Base-by-base conservation (phyloP, 495 filamentous ascomycete genomes). In the Sphaerosporella brunnea region DNA sequence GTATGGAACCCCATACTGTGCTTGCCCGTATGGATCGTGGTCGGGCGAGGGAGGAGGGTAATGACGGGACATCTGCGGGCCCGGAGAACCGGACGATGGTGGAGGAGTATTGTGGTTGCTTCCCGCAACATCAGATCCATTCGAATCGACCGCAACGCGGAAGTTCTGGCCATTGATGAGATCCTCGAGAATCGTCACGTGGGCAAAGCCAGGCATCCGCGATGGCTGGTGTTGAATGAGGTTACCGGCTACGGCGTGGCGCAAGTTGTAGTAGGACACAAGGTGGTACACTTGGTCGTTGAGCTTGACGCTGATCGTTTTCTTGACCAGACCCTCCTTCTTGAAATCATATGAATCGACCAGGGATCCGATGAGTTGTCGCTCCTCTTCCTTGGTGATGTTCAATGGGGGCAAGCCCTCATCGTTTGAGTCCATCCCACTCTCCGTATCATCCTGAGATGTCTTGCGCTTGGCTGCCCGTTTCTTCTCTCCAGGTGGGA, bases 311-410 rank as follows among this genome's bases (percentile, higher is more conserved):
- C 77, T 84, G 59, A 93, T 82, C 0, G 86, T 93, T 69, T 93
- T 94, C 67, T 95, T 95, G 23, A 93, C 74, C 47, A 94, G 62
- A 0, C 86, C 86, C 1, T 77, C 73, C 35, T 77, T 71, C 64
- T 85, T 88, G 71, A 93, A 94, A 19, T 75, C 77, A 60, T 93
- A 93, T 0, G 80, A 84, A 62, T 93, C 84, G 2, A 82, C 70
- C 21, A 93, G 69, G 5, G 84, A 93, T 23, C 86, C 86, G 28
- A 90, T 73, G 47, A 85, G 66, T 2, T 73, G 69, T 16, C 86
- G 72, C 46, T 86, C 79, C 34, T 71, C 58, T 47, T 73, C 76
- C 19, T 52, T 53, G 8, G 36, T 56, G 23, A 48, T 45, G 18
- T 49, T 54, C 4, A 50, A 28, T 3, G 53, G 41, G 11, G 53